These are phyloP conservation scores for Kurtzmaniella quercitrusa DNA, from an alignment of 1,139 yeast genomes.

Conservation along the genomic window DNA sequence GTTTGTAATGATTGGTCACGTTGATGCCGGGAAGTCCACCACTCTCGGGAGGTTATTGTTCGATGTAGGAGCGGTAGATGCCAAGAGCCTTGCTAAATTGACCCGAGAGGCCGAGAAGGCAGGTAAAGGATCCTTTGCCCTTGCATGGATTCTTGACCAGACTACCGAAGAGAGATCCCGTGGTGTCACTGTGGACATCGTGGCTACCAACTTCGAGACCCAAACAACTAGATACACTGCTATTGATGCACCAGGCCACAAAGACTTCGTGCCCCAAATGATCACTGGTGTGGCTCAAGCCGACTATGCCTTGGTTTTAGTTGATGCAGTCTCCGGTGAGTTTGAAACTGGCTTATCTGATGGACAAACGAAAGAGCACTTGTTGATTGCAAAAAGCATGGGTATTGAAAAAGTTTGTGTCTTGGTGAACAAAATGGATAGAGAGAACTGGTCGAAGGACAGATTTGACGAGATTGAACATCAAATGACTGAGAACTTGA, in stretches of 20 bases:
- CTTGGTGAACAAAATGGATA: constrained; percentile 87
- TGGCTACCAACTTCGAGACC: constrained; percentile 81
- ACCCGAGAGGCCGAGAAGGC: constrained; percentile 74
- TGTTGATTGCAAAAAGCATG: constrained; percentile 73
- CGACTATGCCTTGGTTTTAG: constrained; percentile 67
- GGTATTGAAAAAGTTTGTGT: constrained; percentile 77
- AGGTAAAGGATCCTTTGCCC: constrained; percentile 91
- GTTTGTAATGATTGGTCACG: constrained; percentile 91
- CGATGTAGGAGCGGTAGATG: constrained; percentile 79
- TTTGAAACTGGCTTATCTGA: constrained; percentile 87
- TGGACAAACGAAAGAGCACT: constrained; percentile 95
- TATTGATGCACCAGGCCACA: constrained; percentile 84
- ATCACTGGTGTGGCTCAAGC: constrained; percentile 53
- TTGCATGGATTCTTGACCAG: constrained; percentile 98
- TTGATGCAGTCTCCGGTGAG: constrained; percentile 78
- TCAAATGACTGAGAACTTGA: constrained; percentile 57
- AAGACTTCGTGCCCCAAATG: constrained; percentile 52
- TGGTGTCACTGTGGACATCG: constrained; percentile 93
- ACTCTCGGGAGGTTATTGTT: constrained; percentile 83
- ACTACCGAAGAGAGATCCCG: constrained; percentile 83
- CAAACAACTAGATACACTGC: constrained; percentile 64
- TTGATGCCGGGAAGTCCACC: constrained; percentile 97
- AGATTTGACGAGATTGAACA: constrained; percentile 60
- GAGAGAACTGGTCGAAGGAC: constrained; percentile 60
- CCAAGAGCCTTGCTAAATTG: constrained; percentile 68